Evolutionary conservation across 257 asterid species (phyloP), one percentile per base, ranked within the genome.

Genomic region (Euphrasia confusa): DNA sequence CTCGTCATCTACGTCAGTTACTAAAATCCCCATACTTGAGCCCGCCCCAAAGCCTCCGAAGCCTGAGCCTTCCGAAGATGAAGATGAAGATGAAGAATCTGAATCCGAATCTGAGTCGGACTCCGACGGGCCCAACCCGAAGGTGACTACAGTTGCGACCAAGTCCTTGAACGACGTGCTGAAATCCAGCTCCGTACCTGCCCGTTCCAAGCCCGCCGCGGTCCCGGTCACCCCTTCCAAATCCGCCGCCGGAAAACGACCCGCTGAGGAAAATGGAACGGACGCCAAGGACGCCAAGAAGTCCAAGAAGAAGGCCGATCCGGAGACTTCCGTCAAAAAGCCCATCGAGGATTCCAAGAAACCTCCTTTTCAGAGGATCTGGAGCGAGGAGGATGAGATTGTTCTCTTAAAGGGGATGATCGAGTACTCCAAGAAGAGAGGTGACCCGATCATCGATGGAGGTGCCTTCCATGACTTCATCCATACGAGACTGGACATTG

Each of bases 301-400:
- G 2, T 47, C 74, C 0, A 79, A 83, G 69, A 79, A 64, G 58
- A 77, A 78, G 40, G 30, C 68, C 1, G 81, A 71, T 3, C 5
- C 53, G 7, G 80, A 69, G 44, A 24, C 35, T 17, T 60, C 72
- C 1, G 72, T 27, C 63, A 61, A 60, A 7, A 74, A 68, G 58
- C 4, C 65, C 1, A 59, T 7, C 50, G 80, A 52, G 1, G 81
- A 78, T 26, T 63, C 79, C 5, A 71, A 80, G 54, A 81, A 70
- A 63, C 48, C 45, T 54, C 54, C 70, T 48, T 81, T 88, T 33
- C 88, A 76, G 73, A 80, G 93, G 63, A 45, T 89, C 18, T 86
- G 82, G 82, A 82, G 81, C 27, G 87, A 86, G 35, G 89, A 79
- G 0, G 96, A 89, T 14, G 96, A 85, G 60, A 77, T 86, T 17